These are phyloP conservation scores for Diaporthe capsici DNA, from an alignment of 2,329 filamentous ascomycete genomes.

Conservation along the genomic window DNA sequence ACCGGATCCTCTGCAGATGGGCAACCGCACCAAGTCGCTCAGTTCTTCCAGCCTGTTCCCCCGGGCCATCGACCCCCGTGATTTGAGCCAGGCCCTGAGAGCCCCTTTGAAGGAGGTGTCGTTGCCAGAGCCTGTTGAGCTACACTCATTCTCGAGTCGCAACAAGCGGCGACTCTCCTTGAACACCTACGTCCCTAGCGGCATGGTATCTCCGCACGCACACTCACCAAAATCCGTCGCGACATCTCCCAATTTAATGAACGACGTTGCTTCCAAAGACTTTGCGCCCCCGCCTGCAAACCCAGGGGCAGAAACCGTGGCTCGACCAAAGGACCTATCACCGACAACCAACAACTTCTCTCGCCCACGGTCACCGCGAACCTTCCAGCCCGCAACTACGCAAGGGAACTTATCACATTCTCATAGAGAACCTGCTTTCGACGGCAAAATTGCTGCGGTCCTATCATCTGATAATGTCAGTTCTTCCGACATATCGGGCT, in stretches of 20 bases:
- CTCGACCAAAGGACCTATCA: conserved; percentile 10
- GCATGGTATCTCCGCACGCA: conserved; percentile 17
- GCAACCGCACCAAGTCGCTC: conserved; percentile 12
- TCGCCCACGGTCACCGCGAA: conserved; percentile 25
- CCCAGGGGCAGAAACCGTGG: background rate
- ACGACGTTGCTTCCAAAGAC: conserved; percentile 12
- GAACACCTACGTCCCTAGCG: conserved; percentile 36
- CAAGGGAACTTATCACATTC: background rate
- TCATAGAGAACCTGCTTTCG: background rate
- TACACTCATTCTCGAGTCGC: conserved; percentile 10
- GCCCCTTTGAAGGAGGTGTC: background rate
- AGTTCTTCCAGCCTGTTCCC: background rate
- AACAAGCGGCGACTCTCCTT: conserved; percentile 29
- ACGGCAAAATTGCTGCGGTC: background rate
- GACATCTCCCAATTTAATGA: background rate
- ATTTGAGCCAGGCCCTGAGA: background rate
- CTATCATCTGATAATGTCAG: background rate
- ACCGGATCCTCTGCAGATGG: background rate
- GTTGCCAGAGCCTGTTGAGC: background rate
- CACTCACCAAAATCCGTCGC: background rate
- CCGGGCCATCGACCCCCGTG: background rate
- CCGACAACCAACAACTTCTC: conserved; percentile 35
- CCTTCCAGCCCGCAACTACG: background rate
- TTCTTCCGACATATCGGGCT: background rate
- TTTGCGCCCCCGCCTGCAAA: background rate